phyloP scores from a whole-genome alignment of 148 eudicot species.

The Nepenthes mirabilis region DNA sequence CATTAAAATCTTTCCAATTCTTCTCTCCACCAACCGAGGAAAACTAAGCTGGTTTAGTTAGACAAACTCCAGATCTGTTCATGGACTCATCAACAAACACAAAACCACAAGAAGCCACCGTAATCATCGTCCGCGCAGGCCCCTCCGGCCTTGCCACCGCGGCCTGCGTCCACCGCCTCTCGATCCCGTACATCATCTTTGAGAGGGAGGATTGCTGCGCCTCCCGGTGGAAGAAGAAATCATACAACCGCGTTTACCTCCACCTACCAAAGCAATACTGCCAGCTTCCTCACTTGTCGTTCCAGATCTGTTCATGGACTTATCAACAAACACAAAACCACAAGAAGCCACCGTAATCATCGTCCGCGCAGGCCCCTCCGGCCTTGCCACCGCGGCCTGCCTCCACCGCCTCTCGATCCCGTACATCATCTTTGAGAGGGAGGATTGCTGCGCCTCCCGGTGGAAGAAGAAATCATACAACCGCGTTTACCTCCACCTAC shows the following conservation, averaged over 20 bases:
- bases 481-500: conserved; percentile 62
- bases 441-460: conserved; percentile 49
- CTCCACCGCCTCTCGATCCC: conserved; percentile 42
- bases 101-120: conserved; percentile 12
- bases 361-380: conserved; percentile 76
- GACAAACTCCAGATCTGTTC: conserved; percentile 26
- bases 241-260: conserved; percentile 70
- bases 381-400: conserved; percentile 64
- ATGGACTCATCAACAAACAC: background rate
- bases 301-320: conserved; percentile 58
- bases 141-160: conserved; percentile 67
- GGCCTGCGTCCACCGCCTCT: conserved; percentile 39
- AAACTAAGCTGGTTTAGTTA: no score
- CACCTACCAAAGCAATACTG: conserved; percentile 50
- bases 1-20: no score
- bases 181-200: conserved; percentile 44
- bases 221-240: conserved; percentile 53
- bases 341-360: conserved; percentile 26
- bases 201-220: conserved; percentile 69
- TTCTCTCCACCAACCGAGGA: no score
- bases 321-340: no score
- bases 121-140: conserved; percentile 64
- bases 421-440: conserved; percentile 50
- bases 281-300: conserved; percentile 38
- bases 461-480: conserved; percentile 70